These are phyloP conservation scores for Pochonia chlamydosporia DNA, from an alignment of 2,329 filamentous ascomycete genomes.

Conservation along the genomic window DNA sequence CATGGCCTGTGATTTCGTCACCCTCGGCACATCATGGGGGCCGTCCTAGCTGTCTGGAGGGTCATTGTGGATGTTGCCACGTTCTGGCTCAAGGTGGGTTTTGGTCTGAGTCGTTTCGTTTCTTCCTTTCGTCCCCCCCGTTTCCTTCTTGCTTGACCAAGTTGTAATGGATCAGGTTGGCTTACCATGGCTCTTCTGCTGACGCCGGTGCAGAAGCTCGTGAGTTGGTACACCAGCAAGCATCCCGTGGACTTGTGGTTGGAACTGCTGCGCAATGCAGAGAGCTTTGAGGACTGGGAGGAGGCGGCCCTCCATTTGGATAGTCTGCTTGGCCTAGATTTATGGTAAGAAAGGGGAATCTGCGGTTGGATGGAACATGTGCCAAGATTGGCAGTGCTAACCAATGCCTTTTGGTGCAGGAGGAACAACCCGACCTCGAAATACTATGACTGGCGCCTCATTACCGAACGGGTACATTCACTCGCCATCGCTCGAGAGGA, in stretches of 20 bases:
- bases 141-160: constrained; percentile 2
- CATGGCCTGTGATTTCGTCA: constrained; percentile 21
- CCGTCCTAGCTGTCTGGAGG: constrained; percentile 45
- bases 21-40: constrained; percentile 34
- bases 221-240: constrained; percentile 60
- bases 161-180: constrained; percentile 15
- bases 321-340: constrained; percentile 69
- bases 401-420: constrained; percentile 38
- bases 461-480: constrained; percentile 68
- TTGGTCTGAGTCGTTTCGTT: constrained; percentile 2
- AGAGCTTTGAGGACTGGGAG: constrained; percentile 80
- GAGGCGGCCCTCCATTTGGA: constrained; percentile 80
- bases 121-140: constrained; percentile 5
- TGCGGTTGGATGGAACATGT: not conserved
- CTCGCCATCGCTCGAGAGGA: constrained; percentile 64
- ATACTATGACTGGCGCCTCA: constrained; percentile 82
- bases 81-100: constrained; percentile 56
- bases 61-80: constrained; percentile 55
- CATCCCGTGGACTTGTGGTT: constrained; percentile 61
- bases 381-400: constrained; percentile 4
- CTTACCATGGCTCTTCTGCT: constrained; percentile 12
- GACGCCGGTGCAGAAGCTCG: constrained; percentile 51
- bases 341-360: constrained; percentile 52
- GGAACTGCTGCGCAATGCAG: constrained; percentile 58
- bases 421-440: constrained; percentile 74